Base-by-base conservation (phyloP, 192 early-diverging fungal genomes). In the Thoreauomyces humboldtii region DNA sequence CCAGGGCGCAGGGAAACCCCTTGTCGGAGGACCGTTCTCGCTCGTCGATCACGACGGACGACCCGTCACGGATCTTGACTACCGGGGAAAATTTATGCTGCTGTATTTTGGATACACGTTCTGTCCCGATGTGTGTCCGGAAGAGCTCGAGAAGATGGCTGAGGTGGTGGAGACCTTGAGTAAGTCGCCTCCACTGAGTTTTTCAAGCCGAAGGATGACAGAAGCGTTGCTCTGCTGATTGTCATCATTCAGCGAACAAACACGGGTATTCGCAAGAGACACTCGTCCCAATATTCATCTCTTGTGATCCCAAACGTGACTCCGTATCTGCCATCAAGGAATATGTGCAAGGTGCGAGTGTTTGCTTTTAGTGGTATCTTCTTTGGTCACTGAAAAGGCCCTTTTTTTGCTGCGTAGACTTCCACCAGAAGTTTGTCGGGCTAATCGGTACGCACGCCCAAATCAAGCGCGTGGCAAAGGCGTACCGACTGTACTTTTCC, bases 61-160 rank as follows among this genome's bases (percentile, higher is more conserved):
- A 32, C 72, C 76, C 2, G 83, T 86, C 0, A 90, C 89, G 11
- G 84, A 92, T 63, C 75, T 88, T 50, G 83, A 89, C 57, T 91
- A 92, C 67, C 78, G 78, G 24, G 97, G 93, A 27, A 88, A 87
- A 36, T 98, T 86, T 70, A 85, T 87, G 76, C 75, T 99, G 59
- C 75, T 98, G 6, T 99, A 99, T 77, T 99, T 99, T 86, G 97
- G 97, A n/a, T 99, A 97, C 79, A 96, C 94, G 29, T 91, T 97
- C 74, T 99, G 97, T 72, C 97, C 97, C 1, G 97, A 99, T 78
- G 93, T 99, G 48, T 99, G 97, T 45, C 97, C 97, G 3, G 96
- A 98, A 65, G 96, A 99, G 75, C 79, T 99, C 38, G 95, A 99
- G 73, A 98, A 95, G 78, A 97, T 99, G 85, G 88, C 91, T 5